Evolutionary conservation across 495 filamentous ascomycete species (phyloP), one percentile per base, ranked within the genome.

Genomic region (Annulohypoxylon maeteangense): DNA sequence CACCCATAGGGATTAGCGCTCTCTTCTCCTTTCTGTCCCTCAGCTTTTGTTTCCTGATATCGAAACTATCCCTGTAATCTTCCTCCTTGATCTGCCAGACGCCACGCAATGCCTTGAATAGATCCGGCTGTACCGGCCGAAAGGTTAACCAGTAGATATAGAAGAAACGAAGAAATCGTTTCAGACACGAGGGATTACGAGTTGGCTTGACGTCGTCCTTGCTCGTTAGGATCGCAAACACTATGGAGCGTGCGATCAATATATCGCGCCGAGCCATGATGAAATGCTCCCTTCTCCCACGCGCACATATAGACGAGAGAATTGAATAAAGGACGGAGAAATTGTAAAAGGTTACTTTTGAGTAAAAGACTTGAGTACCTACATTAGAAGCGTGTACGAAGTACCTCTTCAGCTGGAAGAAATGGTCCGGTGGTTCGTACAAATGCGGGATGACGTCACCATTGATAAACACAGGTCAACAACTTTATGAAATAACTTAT

Each of bases 51-150:
- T 69, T 79, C 16, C 76, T 72, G 5, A 75, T 76, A n/a, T 78
- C 77, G 65, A 90, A 89, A 27, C 82, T 87, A 16, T 79, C 78
- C 11, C 72, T 74, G 65, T 90, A 90, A n/a, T 85, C 84, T 22
- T 81, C 77, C 58, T 89, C 85, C 16, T 83, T 74, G 23, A 89
- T 82, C 2, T 76, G 47, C 87, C 87, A 90, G 5, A 81, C 71
- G 12, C 77, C 60, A 7, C 68, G 77, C 22, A 83, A 51, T 2
- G 76, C 50, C 12, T 67, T 70, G 44, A 84, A 84, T 27, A 81
- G 63, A 29, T 79, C 81, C 0, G 78, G 78, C 11, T 75, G 80
- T n/a, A 81, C 74, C 27, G 79, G 78, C 7, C 65, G 67, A 20
- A 83, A 76, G 1, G 66, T 53, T 1, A 84, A 64, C 74, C 81